These are phyloP conservation scores for Xylogone sp. DNA, from an alignment of 2,329 filamentous ascomycete genomes.

Conservation along the genomic window DNA sequence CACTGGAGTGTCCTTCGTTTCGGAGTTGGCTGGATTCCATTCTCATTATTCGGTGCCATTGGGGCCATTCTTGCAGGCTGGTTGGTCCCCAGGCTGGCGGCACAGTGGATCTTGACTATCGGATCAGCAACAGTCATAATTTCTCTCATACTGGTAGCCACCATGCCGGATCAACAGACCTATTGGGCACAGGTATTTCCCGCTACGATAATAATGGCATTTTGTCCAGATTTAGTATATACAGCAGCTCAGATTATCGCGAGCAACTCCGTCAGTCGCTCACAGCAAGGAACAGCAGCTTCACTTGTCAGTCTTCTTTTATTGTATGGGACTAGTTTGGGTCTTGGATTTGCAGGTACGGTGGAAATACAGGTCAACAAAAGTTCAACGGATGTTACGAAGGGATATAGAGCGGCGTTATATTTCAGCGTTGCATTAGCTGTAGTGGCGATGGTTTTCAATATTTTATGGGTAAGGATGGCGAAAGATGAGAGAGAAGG, in stretches of 20 bases:
- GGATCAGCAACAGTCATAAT: slow-evolving; percentile 28
- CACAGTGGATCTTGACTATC: slow-evolving; percentile 39
- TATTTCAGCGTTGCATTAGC: slow-evolving; percentile 34
- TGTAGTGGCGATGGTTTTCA: slow-evolving; percentile 27
- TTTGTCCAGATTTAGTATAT: slow-evolving; percentile 44
- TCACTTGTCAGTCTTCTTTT: slow-evolving; percentile 40
- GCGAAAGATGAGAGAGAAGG: slow-evolving; percentile 36
- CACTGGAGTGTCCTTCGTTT: slow-evolving; percentile 34
- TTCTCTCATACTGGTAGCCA: slow-evolving; percentile 33
- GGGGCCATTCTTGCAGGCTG: slow-evolving; percentile 37
- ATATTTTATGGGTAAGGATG: slow-evolving; percentile 33
- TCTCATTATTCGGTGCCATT: slow-evolving; percentile 32
- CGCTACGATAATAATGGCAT: slow-evolving; percentile 25
- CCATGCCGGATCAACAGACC: slow-evolving; percentile 37
- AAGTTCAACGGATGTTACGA: slow-evolving; percentile 15
- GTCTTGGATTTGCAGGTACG: slow-evolving; percentile 37
- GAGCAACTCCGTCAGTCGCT: slow-evolving; percentile 41
- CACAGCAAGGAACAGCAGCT: slow-evolving; percentile 44
- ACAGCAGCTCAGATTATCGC: slow-evolving; percentile 47
- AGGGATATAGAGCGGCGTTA: slow-evolving; percentile 32
- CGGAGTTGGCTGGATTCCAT: slow-evolving; percentile 36
- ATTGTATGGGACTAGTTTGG: slow-evolving; percentile 35
- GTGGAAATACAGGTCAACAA: slow-evolving; percentile 2
- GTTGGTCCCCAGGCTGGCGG: slow-evolving; percentile 39
- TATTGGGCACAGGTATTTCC: slow-evolving; percentile 40